Evolutionary conservation across 1,284 basidiomycete genomes (phyloP), one percentile per base, ranked within the genome.

Genomic region (Trametes versicolor): DNA sequence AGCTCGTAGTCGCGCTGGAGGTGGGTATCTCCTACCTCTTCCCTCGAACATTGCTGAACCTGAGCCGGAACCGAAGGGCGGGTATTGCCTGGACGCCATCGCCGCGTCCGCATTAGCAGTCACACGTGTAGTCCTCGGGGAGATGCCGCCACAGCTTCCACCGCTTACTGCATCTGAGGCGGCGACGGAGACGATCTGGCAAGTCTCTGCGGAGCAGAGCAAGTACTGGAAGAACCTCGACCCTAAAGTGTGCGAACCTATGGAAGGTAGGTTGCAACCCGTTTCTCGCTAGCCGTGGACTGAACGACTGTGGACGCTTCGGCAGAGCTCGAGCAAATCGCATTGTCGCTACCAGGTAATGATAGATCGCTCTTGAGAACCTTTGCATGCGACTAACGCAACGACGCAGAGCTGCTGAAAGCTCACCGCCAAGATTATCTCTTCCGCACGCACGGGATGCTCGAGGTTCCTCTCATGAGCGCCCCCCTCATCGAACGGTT

Each of bases 11-110:
- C 25, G 96, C 96, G 4, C 86, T 99, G 32, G 98, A 99, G 87
- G 96, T 96, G 63, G 54, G 78, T 68, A 41, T 45, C 29, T 50
- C 56, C n/a, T 41, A 19, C 25, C 10, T 21, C 6, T 13, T 4
- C 39, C 52, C 15, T 23, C 13, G n/a, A n/a, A 25, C 21, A 4
- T 23, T 25, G 29, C 50, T 49, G 6, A 34, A 25, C 4, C 32
- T 6, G 34, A 32, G 23, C 52, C 63, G 39, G 49, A 36, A 39
- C 27, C 2, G 15, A 47, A 98, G 95, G 98, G 98, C 21, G 98
- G 98, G 0, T 99, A 99, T 79, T 96, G 97, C 73, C 86, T 99
- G 27, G 87, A 96, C 9, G 91, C 97, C 1, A 94, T 97, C 65
- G 93, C 96, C 23, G 83, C 83, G 12, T 98, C 96, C 21, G 92